Evolutionary conservation across 2,329 filamentous ascomycete species (phyloP), one percentile per base, ranked within the genome.

Genomic region (Penicillium aurantiogriseum): DNA sequence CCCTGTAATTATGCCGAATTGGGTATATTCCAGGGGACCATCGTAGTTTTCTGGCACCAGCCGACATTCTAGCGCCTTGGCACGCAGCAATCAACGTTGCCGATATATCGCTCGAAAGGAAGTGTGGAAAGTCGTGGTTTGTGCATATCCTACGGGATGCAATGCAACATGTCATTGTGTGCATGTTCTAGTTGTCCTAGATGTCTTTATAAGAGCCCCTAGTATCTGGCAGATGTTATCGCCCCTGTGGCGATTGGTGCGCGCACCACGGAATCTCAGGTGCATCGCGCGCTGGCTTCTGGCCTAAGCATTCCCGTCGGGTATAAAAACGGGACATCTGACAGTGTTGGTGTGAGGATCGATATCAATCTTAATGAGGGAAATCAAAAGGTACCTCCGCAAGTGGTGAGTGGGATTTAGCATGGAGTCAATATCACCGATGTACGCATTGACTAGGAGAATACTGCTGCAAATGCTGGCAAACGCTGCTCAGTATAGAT

Each of bases 151-250:
- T 19, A n/a, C 17, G 1, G 17, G 36, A 8, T 17, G 19, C 1
- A 42, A 15, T 15, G 10, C 19, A 23, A 42, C 11, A 13, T 23
- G 19, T 5, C 19, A 6, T 19, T 5, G 10, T 15, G 10, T 40
- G 23, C 3, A 42, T 23, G 21, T 15, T 15, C n/a, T 3, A 23
- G 8, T 42, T 9, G 7, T 27, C 7, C n/a, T 25, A 9, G 15
- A 27, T 27, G 0, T 44, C 8, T 27, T 3, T 5, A n/a, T 44
- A n/a, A n/a, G 15, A 44, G 2, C 4, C 9, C 2, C 4, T 15
- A 99, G 82, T 99, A 94, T 84, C 86, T 97, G 42, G 91, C 94
- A 61, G 94, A 99, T 77, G 85, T 96, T 66, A 92, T 99, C 91
- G 0, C 88, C 97, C 21, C 21, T 27, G 94, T 94, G 60, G 93